Base-by-base conservation (phyloP, 78 protist species). In the Anaeramoeba ignava region DNA sequence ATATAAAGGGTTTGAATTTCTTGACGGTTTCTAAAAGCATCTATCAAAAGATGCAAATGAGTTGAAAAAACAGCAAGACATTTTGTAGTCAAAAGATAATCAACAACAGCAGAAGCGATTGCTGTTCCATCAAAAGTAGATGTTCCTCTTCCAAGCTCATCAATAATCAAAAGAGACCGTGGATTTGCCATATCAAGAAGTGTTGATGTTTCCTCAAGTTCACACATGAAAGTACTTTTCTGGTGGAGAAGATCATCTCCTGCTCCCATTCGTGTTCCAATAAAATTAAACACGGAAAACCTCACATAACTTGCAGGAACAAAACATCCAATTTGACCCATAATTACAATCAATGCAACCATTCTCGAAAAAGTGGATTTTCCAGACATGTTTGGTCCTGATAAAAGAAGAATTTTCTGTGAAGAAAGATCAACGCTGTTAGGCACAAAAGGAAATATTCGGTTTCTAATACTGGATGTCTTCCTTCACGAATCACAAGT, bases 321-420 rank as follows among this genome's bases (percentile, higher is more conserved):
- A n/a, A 12, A 83, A 82, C 97, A 91, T 40, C 98, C 99, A 41
- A 97, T 33, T 86, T 97, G 99, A 27, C 98, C 99, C 91, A 96
- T 54, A 38, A 96, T 41, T 1, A 90, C 91, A 33, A 88, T 83
- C 2, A 95, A n/a, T 40, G 81, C 67, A 23, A 68, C 42, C 42
- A 88, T 91, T 3, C 98, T 87, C 38, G 96, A 90, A 12, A 96
- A 40, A 33, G 97, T 95, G 39, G 93, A 85, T 83, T 97, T 97
- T 31, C 99, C 98, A n/a, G 95, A 94, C 96, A 93, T 92, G 85
- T 93, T 95, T n/a, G 98, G 98, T 31, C 99, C 98, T n/a, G 99
- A 94, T 2, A 97, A 86, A 0, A 96, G 88, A 81, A 94, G 38
- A 37, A 80, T n/a, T n/a, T n/a, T n/a, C n/a, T n/a, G n/a, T n/a